Evolutionary conservation across 2,329 filamentous ascomycete species (phyloP).

Genomic region (Ophiosphaerella korrae): DNA sequence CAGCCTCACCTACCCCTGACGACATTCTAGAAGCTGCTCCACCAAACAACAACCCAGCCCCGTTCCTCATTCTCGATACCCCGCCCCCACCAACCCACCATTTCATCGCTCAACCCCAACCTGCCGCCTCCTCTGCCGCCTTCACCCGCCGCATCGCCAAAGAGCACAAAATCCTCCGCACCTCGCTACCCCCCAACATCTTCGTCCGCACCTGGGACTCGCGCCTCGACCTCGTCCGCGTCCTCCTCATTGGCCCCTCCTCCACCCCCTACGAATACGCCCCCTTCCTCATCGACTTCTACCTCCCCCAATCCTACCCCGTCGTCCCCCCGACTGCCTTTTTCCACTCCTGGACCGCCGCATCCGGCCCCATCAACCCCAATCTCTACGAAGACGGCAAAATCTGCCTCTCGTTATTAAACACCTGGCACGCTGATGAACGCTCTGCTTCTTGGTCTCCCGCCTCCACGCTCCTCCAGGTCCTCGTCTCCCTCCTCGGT

Average conservation of each 20-base stretch:
- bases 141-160: conserved; percentile 59
- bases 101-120: conserved; percentile 44
- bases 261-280: conserved; percentile 66
- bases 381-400: conserved; percentile 68
- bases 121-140: conserved; percentile 48
- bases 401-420: conserved; percentile 64
- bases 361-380: conserved; percentile 61
- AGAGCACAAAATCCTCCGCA: conserved; percentile 63
- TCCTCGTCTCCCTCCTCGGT: conserved; percentile 62
- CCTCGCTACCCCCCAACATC: conserved; percentile 60
- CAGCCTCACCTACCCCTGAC: conserved; percentile 7
- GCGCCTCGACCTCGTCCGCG: conserved; percentile 62
- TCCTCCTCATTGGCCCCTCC: conserved; percentile 62
- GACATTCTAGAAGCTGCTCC: conserved; percentile 8
- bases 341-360: conserved; percentile 65
- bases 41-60: conserved; percentile 13
- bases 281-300: conserved; percentile 65
- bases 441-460: conserved; percentile 61
- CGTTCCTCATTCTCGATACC: conserved; percentile 46
- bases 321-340: conserved; percentile 58
- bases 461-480: conserved; percentile 60
- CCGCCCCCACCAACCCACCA: conserved; percentile 42
- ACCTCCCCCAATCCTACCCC: conserved; percentile 58
- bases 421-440: conserved; percentile 63
- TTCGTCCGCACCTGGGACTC: conserved; percentile 65